Percentiles rank a stretch among this genome's conserved stretches.
phyloP scores from a whole-genome alignment of 179 eudicot genomes.

The Beta lomatogona region DNA sequence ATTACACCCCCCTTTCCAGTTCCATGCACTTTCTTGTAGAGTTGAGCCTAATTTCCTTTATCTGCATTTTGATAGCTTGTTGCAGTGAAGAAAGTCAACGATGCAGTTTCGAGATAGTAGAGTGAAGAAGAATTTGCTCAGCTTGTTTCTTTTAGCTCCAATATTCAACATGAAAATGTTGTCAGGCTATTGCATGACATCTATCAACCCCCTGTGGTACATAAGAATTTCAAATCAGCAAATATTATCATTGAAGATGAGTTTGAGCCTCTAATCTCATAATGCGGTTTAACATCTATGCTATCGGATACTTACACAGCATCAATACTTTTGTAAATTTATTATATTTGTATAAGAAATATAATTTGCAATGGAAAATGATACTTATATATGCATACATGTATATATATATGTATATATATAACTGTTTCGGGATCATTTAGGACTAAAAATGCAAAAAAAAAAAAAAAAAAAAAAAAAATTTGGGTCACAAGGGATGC shows the following conservation, averaged over 20 bases:
- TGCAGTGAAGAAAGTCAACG: conserved; percentile 82
- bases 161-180: conserved; percentile 62
- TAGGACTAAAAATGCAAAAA: no score
- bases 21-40: not conserved
- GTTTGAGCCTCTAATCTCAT: conserved; percentile 60
- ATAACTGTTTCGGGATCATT: no score
- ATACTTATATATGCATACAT: no score
- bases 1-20: not conserved
- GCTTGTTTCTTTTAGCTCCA: conserved; percentile 52
- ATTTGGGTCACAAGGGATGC: no score
- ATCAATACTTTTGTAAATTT: conserved; percentile 74
- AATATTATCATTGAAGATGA: conserved; percentile 76
- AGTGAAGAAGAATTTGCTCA: conserved; percentile 64
- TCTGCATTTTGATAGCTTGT: conserved; percentile 43
- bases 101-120: conserved; percentile 39
- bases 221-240: conserved; percentile 72
- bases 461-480: no score
- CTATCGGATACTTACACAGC: conserved; percentile 40
- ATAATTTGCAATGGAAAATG: no score
- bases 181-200: conserved; percentile 77
- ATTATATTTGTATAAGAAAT: no score
- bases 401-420: no score
- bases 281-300: conserved; percentile 73
- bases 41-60: not conserved
- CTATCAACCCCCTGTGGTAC: conserved; percentile 67